Conservation (phyloP, 1,284 basidiomycete genomes). For the Moesziomyces sp. region DNA sequence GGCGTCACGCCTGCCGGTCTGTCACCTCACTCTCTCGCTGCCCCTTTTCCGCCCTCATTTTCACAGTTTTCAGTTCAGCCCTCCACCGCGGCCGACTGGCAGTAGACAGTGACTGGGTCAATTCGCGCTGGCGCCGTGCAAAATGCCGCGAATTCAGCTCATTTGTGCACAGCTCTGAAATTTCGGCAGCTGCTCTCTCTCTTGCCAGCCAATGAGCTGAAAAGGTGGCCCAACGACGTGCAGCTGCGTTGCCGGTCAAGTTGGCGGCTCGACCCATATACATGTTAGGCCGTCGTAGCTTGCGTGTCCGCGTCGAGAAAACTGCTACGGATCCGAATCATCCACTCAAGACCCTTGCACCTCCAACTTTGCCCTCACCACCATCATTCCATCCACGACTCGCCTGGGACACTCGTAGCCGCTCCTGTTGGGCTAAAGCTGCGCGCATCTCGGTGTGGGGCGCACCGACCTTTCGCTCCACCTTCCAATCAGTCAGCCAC, state of each 20-base stretch:
- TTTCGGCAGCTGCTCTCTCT: background rate
- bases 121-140: background rate
- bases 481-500: conserved; percentile 1
- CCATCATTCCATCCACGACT: background rate
- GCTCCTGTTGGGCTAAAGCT: background rate
- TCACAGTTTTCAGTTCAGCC: no score
- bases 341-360: background rate
- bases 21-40: no score
- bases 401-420: background rate
- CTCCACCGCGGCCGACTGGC: no score
- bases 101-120: no score
- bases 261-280: background rate
- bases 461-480: background rate
- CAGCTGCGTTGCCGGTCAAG: background rate
- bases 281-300: background rate
- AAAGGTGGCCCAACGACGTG: background rate
- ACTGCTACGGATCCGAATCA: background rate
- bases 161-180: background rate
- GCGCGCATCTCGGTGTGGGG: no score
- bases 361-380: background rate
- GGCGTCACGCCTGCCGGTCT: background rate
- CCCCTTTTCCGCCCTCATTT: background rate
- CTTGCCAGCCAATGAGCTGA: background rate
- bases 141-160: conserved; percentile 3
- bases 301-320: background rate